Conservation (phyloP, 1,139 yeast genomes). For the Yamadazyma triangularis region DNA sequence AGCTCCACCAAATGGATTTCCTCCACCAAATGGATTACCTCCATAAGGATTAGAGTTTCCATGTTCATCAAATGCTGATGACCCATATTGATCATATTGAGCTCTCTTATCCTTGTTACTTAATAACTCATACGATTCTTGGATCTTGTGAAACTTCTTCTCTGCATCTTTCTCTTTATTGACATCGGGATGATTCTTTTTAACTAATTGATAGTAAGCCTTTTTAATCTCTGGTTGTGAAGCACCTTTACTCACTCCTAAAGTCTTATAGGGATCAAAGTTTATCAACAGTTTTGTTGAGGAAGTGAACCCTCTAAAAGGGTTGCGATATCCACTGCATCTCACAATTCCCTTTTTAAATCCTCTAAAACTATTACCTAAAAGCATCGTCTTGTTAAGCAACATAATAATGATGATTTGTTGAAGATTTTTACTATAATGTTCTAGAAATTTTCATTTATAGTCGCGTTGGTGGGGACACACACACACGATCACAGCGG, state of each 20-base stretch:
- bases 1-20: slow-evolving; percentile 33
- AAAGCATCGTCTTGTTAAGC: too few relatives aligned
- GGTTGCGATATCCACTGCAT: too few relatives aligned
- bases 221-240: slow-evolving; percentile 83
- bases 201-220: slow-evolving; percentile 90
- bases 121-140: slow-evolving; percentile 89
- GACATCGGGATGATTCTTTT: slow-evolving; percentile 93
- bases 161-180: slow-evolving; percentile 90
- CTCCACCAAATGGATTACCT: slow-evolving; percentile 35
- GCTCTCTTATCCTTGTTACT: slow-evolving; percentile 83
- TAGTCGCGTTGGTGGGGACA: too few relatives aligned
- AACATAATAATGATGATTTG: too few relatives aligned
- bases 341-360: too few relatives aligned
- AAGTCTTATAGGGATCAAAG: slow-evolving; percentile 75
- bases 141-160: slow-evolving; percentile 83
- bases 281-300: too few relatives aligned
- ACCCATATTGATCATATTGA: slow-evolving; percentile 88
- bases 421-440: too few relatives aligned
- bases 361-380: too few relatives aligned
- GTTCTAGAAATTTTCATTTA: too few relatives aligned
- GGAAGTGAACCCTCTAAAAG: too few relatives aligned
- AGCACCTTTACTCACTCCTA: slow-evolving; percentile 75
- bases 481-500: too few relatives aligned
- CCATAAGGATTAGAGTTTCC: slow-evolving; percentile 58
- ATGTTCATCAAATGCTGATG: slow-evolving; percentile 38